Percentiles rank a stretch among this genome's conserved stretches.
phyloP scores from a whole-genome alignment of 768 basidiomycete genomes.

The Strobilomyces dryophilus region DNA sequence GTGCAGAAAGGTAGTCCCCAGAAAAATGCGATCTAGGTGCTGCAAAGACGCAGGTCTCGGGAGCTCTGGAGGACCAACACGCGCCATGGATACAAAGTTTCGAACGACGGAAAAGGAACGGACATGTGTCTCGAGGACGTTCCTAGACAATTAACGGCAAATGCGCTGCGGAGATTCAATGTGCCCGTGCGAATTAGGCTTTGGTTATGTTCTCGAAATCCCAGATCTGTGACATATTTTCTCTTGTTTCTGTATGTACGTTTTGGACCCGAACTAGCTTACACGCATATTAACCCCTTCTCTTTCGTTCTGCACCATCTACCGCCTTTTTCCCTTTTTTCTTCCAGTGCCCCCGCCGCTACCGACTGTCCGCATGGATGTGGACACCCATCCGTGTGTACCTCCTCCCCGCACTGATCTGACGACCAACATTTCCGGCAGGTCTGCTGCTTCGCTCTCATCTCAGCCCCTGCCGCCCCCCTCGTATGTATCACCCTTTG shows the following conservation, averaged over 20 bases:
- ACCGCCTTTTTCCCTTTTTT: conserved; percentile 7
- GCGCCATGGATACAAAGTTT: conserved; percentile 14
- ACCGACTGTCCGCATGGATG: conserved; percentile 17
- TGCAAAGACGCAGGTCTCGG: neutral
- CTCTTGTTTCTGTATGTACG: conserved; percentile 38
- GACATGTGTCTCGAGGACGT: conserved; percentile 26
- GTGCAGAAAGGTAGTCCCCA: neutral
- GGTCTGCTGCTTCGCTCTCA: conserved; percentile 8
- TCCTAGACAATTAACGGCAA: conserved; percentile 30
- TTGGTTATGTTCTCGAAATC: conserved; percentile 39
- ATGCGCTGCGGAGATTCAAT: conserved; percentile 33
- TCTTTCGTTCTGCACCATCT: conserved; percentile 14
- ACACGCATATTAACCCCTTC: conserved; percentile 33
- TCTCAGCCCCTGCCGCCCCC: conserved; percentile 13
- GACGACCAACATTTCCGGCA: conserved; percentile 9
- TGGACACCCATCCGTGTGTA: conserved; percentile 17
- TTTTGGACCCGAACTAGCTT: conserved; percentile 35
- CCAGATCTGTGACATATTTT: conserved; percentile 40
- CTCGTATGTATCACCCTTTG: conserved; percentile 20
- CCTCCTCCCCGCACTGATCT: conserved; percentile 15
- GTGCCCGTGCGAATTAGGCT: conserved; percentile 31
- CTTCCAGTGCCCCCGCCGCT: neutral
- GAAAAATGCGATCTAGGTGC: neutral
- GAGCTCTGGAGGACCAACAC: neutral
- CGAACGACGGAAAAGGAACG: conserved; percentile 19